Percentiles rank a stretch among this genome's conserved stretches.
phyloP scores from a whole-genome alignment of 2,329 filamentous ascomycete species.

The Aureobasidium sp. region DNA sequence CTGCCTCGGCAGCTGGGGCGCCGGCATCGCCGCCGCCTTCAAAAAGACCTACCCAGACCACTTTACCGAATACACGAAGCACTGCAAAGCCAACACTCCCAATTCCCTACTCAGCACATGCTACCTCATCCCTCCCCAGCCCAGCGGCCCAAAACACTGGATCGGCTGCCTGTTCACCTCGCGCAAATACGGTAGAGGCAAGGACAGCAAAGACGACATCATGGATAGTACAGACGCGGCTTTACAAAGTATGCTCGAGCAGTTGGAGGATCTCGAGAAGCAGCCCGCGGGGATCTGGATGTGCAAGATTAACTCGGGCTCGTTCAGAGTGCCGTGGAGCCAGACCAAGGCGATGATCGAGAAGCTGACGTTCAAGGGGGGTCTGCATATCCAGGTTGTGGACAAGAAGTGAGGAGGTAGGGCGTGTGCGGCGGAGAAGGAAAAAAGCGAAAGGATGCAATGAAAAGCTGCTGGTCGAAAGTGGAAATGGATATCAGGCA shows the following conservation, averaged over 20 bases:
- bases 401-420: not conserved
- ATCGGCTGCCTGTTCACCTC: slow-evolving; percentile 56
- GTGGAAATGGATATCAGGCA: not conserved
- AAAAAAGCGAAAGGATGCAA: too few species aligned
- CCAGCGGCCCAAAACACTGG: slow-evolving; percentile 38
- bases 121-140: slow-evolving; percentile 10
- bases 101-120: slow-evolving; percentile 8
- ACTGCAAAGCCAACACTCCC: slow-evolving; percentile 41
- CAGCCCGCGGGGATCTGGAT: slow-evolving; percentile 37
- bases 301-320: slow-evolving; percentile 52
- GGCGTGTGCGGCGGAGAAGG: too few species aligned
- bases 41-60: slow-evolving; percentile 45
- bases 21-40: slow-evolving; percentile 51
- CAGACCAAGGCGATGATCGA: slow-evolving; percentile 41
- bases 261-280: slow-evolving; percentile 29
- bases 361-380: slow-evolving; percentile 27
- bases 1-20: slow-evolving; percentile 50
- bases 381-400: not conserved
- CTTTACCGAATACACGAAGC: slow-evolving; percentile 39
- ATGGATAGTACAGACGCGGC: slow-evolving; percentile 44
- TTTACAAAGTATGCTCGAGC: slow-evolving; percentile 41
- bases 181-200: slow-evolving; percentile 38
- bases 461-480: too few species aligned
- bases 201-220: slow-evolving; percentile 39
- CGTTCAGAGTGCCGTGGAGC: slow-evolving; percentile 51